phyloP scores from a whole-genome alignment of 2,329 filamentous ascomycete species.

The Claviceps sp. region DNA sequence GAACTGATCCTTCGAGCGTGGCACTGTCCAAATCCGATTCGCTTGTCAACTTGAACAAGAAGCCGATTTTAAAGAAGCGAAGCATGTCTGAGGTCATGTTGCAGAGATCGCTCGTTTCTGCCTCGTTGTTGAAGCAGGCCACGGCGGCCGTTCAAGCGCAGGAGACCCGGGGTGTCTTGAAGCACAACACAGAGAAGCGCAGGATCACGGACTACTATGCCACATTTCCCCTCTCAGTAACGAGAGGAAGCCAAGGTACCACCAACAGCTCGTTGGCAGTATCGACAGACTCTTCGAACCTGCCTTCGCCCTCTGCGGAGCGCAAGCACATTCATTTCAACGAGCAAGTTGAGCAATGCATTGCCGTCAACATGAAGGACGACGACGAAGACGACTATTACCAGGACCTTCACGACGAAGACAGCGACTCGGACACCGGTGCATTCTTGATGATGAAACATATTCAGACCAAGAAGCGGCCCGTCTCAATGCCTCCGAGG shows the following conservation, averaged over 20 bases:
- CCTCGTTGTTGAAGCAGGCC: slow-evolving; percentile 80
- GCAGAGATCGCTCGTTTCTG: slow-evolving; percentile 74
- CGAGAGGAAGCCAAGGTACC: slow-evolving; percentile 42
- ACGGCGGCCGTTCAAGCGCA: slow-evolving; percentile 78
- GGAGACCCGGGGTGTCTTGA: slow-evolving; percentile 40
- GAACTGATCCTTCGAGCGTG: slow-evolving; percentile 27
- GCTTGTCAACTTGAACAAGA: slow-evolving; percentile 54
- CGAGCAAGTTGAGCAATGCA: slow-evolving; percentile 89
- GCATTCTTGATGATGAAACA: slow-evolving; percentile 70
- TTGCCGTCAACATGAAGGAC: slow-evolving; percentile 78
- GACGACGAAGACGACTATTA: slow-evolving; percentile 60
- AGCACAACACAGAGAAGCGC: slow-evolving; percentile 46
- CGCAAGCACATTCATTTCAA: slow-evolving; percentile 92
- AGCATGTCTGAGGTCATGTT: slow-evolving; percentile 95
- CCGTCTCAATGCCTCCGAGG: slow-evolving; percentile 31
- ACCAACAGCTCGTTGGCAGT: slow-evolving; percentile 45
- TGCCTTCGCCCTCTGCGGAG: slow-evolving; percentile 48
- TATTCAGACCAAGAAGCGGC: slow-evolving; percentile 41
- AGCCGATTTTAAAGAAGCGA: slow-evolving; percentile 91
- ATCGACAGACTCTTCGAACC: slow-evolving; percentile 58
- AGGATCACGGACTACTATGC: slow-evolving; percentile 57
- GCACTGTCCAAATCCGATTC: slow-evolving; percentile 44
- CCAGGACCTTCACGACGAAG: slow-evolving; percentile 36
- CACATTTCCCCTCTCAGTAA: slow-evolving; percentile 49
- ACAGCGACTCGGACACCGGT: slow-evolving; percentile 62